These are phyloP conservation scores for Chrysoporthe puriensis DNA, from an alignment of 2,329 filamentous ascomycete species.

Conservation along the genomic window DNA sequence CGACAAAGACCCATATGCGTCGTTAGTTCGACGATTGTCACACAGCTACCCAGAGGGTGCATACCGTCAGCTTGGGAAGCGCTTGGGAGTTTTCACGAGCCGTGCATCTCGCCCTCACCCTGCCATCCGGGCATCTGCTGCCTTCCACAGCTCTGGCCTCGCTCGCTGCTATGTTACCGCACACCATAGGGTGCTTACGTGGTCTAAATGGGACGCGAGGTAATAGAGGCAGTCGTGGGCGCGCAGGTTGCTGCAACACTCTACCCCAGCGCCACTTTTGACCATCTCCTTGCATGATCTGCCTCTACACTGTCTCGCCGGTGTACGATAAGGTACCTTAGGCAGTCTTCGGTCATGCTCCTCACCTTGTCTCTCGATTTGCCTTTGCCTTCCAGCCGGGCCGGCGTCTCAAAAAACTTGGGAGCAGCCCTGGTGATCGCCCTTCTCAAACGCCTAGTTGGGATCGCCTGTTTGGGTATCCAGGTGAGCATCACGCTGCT, in stretches of 20 bases:
- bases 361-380: slow-evolving; percentile 6
- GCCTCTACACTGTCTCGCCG: slow-evolving; percentile 13
- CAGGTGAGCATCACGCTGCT: neutral
- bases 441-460: slow-evolving; percentile 23
- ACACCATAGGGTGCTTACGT: neutral
- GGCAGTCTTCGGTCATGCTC: slow-evolving; percentile 10
- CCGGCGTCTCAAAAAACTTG: slow-evolving; percentile 10
- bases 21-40: neutral
- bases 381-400: neutral
- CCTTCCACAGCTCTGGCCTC: neutral
- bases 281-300: slow-evolving; percentile 24
- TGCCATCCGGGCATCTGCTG: neutral
- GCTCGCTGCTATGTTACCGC: neutral
- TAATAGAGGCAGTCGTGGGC: neutral
- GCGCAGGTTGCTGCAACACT: neutral
- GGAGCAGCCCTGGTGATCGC: slow-evolving; percentile 15
- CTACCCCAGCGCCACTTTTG: neutral
- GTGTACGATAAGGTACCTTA: neutral
- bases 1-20: neutral
- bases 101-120: neutral
- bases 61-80: neutral
- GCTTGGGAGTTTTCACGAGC: neutral
- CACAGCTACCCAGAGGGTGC: neutral
- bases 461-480: slow-evolving; percentile 14
- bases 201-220: neutral